Evolutionary conservation across 371 early-diverging fungal genomes (phyloP).

Genomic region (Apophysomyces sp.): DNA sequence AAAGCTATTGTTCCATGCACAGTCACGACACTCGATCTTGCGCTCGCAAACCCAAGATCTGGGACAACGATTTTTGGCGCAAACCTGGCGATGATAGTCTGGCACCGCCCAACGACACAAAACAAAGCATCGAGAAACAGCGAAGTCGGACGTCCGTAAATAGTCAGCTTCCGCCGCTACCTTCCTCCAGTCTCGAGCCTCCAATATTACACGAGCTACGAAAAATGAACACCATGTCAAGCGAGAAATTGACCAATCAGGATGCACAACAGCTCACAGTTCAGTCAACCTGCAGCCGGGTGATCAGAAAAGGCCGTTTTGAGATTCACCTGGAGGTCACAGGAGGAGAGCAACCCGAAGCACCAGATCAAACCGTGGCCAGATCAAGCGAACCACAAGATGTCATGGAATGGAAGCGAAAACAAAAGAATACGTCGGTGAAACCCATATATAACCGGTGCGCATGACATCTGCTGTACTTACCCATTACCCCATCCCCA

Average conservation of each 20-base stretch:
- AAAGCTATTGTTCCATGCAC: conserved; percentile 7
- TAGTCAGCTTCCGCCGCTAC: neutral
- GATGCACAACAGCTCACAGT: conserved; percentile 4
- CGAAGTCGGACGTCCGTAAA: conserved; percentile 1
- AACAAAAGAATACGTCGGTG: neutral
- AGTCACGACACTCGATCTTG: conserved; percentile 10
- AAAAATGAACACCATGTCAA: conserved; percentile 6
- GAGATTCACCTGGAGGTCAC: conserved; percentile 27
- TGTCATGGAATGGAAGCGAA: neutral
- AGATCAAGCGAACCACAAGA: neutral
- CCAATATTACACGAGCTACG: conserved; percentile 25
- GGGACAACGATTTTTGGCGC: conserved; percentile 38
- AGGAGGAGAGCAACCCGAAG: neutral
- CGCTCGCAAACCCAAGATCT: conserved; percentile 22
- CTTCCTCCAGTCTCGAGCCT: conserved; percentile 4
- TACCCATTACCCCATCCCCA: neutral
- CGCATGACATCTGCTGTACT: neutral
- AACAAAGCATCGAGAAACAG: neutral
- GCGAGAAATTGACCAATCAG: conserved; percentile 5
- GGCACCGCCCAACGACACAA: neutral
- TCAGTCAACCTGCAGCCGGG: conserved; percentile 2
- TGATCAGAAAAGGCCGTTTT: conserved; percentile 40
- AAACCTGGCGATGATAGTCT: conserved; percentile 6
- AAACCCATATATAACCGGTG: neutral
- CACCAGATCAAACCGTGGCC: neutral